phyloP scores from a whole-genome alignment of 306 rosid genomes.

The Quercus suber region DNA sequence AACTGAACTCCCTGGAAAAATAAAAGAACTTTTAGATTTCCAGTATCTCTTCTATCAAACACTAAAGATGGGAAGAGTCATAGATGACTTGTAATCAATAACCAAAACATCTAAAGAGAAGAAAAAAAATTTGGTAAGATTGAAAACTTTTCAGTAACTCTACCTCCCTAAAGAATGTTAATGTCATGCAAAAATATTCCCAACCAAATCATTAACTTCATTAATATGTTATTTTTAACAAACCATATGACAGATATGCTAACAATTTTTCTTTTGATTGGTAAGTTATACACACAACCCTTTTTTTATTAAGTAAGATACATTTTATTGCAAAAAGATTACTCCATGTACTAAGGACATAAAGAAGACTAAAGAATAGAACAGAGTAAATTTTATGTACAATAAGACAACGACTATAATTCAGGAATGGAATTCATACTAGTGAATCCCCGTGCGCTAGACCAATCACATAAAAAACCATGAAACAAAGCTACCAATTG shows the following conservation, averaged over 20 bases:
- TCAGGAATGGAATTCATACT: too few relatives aligned
- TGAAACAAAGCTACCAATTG: too few relatives aligned
- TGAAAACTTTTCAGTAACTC: background rate
- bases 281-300: background rate
- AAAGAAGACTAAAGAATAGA: too few relatives aligned
- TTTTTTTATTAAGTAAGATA: too few relatives aligned
- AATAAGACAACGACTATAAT: too few relatives aligned
- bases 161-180: background rate
- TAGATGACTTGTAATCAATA: background rate
- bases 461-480: too few relatives aligned
- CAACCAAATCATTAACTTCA: background rate
- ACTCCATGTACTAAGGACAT: too few relatives aligned
- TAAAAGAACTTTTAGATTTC: background rate
- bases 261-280: background rate
- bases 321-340: too few relatives aligned
- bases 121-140: background rate
- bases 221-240: background rate
- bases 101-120: background rate
- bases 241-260: background rate
- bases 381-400: too few relatives aligned
- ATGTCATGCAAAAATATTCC: background rate
- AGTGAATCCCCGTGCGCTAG: too few relatives aligned
- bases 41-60: background rate
- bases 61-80: background rate
- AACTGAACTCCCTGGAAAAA: slow-evolving; percentile 51